Percentiles rank a stretch among this genome's conserved stretches.
Conservation (phyloP, 352 stramenopile species). For the Pythium scleroteichum region DNA sequence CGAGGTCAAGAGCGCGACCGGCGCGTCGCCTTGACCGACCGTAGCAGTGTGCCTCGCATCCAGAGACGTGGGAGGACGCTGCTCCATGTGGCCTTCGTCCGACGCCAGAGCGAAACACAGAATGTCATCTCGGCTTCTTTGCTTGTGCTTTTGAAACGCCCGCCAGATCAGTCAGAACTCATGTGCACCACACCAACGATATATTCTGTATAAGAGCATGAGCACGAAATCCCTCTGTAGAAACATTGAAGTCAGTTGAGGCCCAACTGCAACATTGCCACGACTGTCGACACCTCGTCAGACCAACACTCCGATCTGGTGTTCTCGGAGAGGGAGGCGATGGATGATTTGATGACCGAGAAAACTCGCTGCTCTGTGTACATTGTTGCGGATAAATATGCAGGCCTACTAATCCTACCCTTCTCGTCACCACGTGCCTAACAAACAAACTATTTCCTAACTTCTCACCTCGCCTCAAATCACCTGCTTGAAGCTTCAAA, state of each 20-base stretch:
- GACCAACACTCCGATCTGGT: slow-evolving; percentile 12
- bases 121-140: too few species aligned
- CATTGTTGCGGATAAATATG: slow-evolving; percentile 28
- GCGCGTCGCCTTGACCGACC: too few species aligned
- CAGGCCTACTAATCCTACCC: slow-evolving; percentile 25
- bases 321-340: not conserved
- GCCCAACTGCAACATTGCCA: slow-evolving; percentile 26
- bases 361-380: slow-evolving; percentile 7
- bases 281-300: slow-evolving; percentile 14
- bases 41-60: too few species aligned
- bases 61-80: too few species aligned
- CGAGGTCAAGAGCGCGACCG: too few species aligned
- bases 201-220: slow-evolving; percentile 6
- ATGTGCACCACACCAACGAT: not conserved
- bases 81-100: too few species aligned
- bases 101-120: too few species aligned
- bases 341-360: not conserved
- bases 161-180: too few species aligned
- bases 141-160: too few species aligned
- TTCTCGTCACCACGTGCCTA: not conserved
- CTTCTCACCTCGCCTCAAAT: not conserved
- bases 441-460: not conserved
- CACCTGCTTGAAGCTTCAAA: slow-evolving; percentile 31
- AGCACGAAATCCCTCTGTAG: slow-evolving; percentile 12
- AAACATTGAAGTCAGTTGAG: slow-evolving; percentile 29